phyloP scores from a whole-genome alignment of 1,284 basidiomycete species.

The Takashimella koratensis region DNA sequence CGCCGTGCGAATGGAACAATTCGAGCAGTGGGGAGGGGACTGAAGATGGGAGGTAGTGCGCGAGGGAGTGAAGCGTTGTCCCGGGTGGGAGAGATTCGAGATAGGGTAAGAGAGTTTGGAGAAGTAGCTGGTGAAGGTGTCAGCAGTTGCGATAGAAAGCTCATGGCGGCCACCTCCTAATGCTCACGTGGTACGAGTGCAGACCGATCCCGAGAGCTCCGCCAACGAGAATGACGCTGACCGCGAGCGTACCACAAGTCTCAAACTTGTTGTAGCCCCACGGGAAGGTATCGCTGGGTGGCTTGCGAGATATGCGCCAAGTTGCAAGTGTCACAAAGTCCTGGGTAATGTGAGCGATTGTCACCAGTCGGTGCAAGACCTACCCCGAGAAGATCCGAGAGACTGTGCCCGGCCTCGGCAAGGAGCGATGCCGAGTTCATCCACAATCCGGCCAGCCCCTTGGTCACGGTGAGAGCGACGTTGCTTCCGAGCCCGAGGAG shows the following conservation, averaged over 20 bases:
- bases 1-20: slow-evolving; percentile 51
- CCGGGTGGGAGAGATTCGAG: slow-evolving; percentile 47
- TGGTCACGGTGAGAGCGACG: slow-evolving; percentile 72
- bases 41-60: slow-evolving; percentile 36
- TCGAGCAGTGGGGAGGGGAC: slow-evolving; percentile 48
- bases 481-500: slow-evolving; percentile 79
- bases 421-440: slow-evolving; percentile 84
- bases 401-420: slow-evolving; percentile 92
- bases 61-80: slow-evolving; percentile 33
- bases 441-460: slow-evolving; percentile 78
- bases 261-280: slow-evolving; percentile 84
- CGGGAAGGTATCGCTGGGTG: slow-evolving; percentile 63
- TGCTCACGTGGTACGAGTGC: slow-evolving; percentile 70
- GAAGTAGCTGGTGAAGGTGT: slow-evolving; percentile 29
- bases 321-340: slow-evolving; percentile 92
- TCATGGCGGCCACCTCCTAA: no score
- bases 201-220: slow-evolving; percentile 90
- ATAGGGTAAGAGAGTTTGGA: slow-evolving; percentile 48
- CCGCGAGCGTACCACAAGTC: slow-evolving; percentile 80
- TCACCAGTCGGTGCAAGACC: slow-evolving; percentile 6
- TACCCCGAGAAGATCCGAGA: slow-evolving; percentile 61
- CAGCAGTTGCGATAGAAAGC: not conserved
- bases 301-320: slow-evolving; percentile 80
- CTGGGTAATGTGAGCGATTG: slow-evolving; percentile 14
- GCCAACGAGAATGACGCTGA: slow-evolving; percentile 73